Evolutionary conservation across 345 rosid genomes (phyloP), one percentile per base, ranked within the genome.

Genomic region (Mallotus nudiflorus): DNA sequence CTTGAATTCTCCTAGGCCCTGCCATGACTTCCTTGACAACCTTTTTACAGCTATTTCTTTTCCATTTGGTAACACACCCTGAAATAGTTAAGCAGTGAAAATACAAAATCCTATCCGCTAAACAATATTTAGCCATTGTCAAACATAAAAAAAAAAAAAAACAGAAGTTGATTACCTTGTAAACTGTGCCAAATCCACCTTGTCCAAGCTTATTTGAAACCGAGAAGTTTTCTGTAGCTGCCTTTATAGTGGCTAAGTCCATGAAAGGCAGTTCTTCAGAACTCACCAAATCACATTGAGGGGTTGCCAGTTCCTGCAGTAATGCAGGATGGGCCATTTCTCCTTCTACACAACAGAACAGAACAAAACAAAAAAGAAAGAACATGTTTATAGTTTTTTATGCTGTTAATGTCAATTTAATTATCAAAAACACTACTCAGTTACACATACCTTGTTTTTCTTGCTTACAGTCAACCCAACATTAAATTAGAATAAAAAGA

Each of bases 311-410:
- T 46, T 72, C 82, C 35, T 52, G 59, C 6, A 81, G 14, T 11
- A 78, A 65, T 13, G 45, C 67, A 22, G 1, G 54, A 9, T 69
- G 69, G 63, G n/a, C n/a, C 78, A 66, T 69, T 33, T 72, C 69
- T 67, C 72, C 31, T 50, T n/a, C n/a, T n/a, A n/a, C n/a, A n/a
- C 70, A 44, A 66, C 85, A 78, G 59, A 55, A 45, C 45, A 46
- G 39, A 11, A 25, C 33, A 19, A 13, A 9, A 64, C n/a, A 5
- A 6, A 1, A 15, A 1, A 35, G 33, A 58, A 12, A 54, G 5
- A 16, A 53, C 12, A 5, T 7, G 25, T 49, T 4, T 15, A 9
- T n/a, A 53, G 3, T 42, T 14, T 1, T 16, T 13, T 3, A 9
- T 28, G 56, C 24, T 24, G 66, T 25, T 48, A 28, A 27, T 27